These are phyloP conservation scores for Candida tetrigidarum DNA, from an alignment of 1,139 yeast species.

Conservation along the genomic window DNA sequence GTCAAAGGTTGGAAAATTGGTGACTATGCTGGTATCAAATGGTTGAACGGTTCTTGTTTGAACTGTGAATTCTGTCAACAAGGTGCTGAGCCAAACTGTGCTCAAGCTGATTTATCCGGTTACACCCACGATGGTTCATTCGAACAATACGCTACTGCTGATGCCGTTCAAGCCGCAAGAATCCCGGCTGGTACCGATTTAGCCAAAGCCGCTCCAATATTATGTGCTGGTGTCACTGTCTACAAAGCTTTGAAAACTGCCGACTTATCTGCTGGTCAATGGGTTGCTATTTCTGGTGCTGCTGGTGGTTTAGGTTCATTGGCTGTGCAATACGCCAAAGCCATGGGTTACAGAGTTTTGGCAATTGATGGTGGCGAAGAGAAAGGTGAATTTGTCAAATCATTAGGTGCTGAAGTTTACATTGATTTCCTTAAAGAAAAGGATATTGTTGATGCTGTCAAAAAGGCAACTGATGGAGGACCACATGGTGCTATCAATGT, in stretches of 20 bases:
- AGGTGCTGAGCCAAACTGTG: conserved; percentile 70
- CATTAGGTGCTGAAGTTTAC: conserved; percentile 68
- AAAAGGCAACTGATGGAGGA: conserved; percentile 72
- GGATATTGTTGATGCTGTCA: conserved; percentile 59
- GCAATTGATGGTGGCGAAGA: conserved; percentile 80
- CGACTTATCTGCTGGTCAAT: conserved; percentile 63
- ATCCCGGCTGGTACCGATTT: conserved; percentile 73
- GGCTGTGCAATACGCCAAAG: conserved; percentile 75
- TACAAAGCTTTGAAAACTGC: conserved; percentile 80
- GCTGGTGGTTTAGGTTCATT: conserved; percentile 81
- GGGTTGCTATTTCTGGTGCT: conserved; percentile 82
- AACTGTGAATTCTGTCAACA: conserved; percentile 70
- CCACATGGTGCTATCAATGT: conserved; percentile 78
- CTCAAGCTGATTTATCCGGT: conserved; percentile 70
- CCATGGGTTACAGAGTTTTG: conserved; percentile 74
- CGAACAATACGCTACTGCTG: conserved; percentile 83
- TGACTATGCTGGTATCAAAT: conserved; percentile 74
- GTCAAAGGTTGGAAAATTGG: conserved; percentile 72
- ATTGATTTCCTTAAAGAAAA: conserved; percentile 65
- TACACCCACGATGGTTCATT: conserved; percentile 82
- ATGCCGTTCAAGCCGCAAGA: conserved; percentile 83
- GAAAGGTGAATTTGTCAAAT: conserved; percentile 58
- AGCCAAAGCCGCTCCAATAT: conserved; percentile 75
- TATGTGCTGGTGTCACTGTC: conserved; percentile 83
- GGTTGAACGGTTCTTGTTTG: conserved; percentile 77